Conservation (phyloP, 495 filamentous ascomycete genomes). For the Sphaerosporella brunnea region DNA sequence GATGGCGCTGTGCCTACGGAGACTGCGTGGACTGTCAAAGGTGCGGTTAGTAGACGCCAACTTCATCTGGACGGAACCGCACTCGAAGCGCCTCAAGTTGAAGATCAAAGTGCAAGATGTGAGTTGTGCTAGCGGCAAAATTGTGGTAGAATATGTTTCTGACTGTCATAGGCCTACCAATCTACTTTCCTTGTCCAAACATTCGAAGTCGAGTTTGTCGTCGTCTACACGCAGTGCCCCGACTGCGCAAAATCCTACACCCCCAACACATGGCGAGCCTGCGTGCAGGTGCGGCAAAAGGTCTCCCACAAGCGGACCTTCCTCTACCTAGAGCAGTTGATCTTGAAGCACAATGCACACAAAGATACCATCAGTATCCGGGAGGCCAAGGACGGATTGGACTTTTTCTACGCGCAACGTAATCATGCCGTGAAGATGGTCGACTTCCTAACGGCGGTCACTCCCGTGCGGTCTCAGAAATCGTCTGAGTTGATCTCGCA, state of each 20-base stretch:
- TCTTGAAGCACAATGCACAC: slow-evolving; percentile 83
- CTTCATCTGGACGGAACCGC: slow-evolving; percentile 97
- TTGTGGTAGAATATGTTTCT: neutral
- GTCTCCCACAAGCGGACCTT: slow-evolving; percentile 96
- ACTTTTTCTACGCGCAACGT: slow-evolving; percentile 78
- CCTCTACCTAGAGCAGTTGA: slow-evolving; percentile 87
- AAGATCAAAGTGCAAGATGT: slow-evolving; percentile 75
- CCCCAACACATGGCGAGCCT: slow-evolving; percentile 72
- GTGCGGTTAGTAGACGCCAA: slow-evolving; percentile 84
- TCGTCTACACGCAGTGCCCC: slow-evolving; percentile 73
- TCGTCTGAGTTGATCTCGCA: slow-evolving; percentile 81
- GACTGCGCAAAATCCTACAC: slow-evolving; percentile 81
- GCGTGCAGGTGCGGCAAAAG: slow-evolving; percentile 87
- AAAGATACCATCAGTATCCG: slow-evolving; percentile 93
- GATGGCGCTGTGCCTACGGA: slow-evolving; percentile 71
- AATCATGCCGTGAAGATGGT: slow-evolving; percentile 89
- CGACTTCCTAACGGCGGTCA: slow-evolving; percentile 69
- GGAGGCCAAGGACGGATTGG: slow-evolving; percentile 78
- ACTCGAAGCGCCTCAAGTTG: slow-evolving; percentile 73
- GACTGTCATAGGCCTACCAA: slow-evolving; percentile 42
- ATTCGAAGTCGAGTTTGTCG: slow-evolving; percentile 84
- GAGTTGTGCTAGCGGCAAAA: slow-evolving; percentile 2
- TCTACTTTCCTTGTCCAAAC: slow-evolving; percentile 74
- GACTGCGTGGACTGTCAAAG: slow-evolving; percentile 61
- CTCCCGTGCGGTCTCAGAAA: slow-evolving; percentile 63